Evolutionary conservation across 2,329 filamentous ascomycete genomes (phyloP), one percentile per base, ranked within the genome.

Genomic region (Cercospora sesami): DNA sequence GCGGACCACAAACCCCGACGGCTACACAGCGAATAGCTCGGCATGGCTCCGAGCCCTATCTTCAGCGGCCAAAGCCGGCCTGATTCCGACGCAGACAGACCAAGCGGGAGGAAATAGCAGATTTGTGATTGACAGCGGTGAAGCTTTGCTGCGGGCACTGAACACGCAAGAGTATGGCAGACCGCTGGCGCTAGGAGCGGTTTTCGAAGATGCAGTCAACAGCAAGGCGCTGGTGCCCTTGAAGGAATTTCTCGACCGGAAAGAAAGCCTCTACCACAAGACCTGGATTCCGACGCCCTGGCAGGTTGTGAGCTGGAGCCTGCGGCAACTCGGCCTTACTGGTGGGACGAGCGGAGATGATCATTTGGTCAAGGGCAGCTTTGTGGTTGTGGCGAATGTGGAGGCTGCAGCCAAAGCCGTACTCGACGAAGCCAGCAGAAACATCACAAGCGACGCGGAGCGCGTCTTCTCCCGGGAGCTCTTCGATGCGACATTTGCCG

Each of bases 41-140:
- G 91, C 92, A 63, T 97, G 93, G 93, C 88, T 90, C 67, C 86
- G 86, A 45, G 93, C 89, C 2, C 84, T 97, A 51, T 85, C 87
- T n/a, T 83, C 87, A 62, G 90, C 93, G 1, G 85, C 89, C 0
- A 84, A 87, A 69, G 86, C 85, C 18, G 93, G 92, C 23, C 80
- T 86, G 30, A 80, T 89, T 8, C 83, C 85, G 0, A 77, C 80
- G 5, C 77, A 79, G 73, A 77, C 60, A 8, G 67, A 63, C 26
- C 42, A 63, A 5, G 77, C 75, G 26, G 73, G 70, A 7, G 76
- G 76, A 8, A 81, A 80, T 26, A 81, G 86, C 72, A 81, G 84
- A 36, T 78, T 89, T 28, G 80, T 83, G 26, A 75, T 90, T 12
- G 79, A 80, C 39, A 84, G 83, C 1, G 83, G 86, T 73, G 87